phyloP scores from a whole-genome alignment of 495 filamentous ascomycete species.

The Staphylotrichum tortipilum region DNA sequence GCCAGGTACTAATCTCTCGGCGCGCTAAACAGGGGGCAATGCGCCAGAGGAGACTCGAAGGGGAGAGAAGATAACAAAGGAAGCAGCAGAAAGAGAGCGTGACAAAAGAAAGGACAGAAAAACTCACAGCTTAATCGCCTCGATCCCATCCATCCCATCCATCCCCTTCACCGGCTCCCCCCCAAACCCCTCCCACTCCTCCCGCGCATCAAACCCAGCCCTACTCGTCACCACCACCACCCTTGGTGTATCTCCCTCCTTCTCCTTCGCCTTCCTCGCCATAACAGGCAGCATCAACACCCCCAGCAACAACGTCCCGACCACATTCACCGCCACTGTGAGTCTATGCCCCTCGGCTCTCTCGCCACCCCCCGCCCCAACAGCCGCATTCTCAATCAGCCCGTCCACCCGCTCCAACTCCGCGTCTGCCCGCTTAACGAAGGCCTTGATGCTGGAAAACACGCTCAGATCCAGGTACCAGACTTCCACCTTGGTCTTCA shows the following conservation, averaged over 20 bases:
- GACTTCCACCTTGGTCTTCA: constrained; percentile 41
- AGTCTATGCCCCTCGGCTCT: constrained; percentile 15
- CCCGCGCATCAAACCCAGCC: not conserved
- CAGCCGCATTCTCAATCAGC: constrained; percentile 35
- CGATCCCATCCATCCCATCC: not conserved
- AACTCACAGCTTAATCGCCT: not conserved
- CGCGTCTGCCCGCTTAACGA: constrained; percentile 21
- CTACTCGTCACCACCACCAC: not conserved
- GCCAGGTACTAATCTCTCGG: not conserved
- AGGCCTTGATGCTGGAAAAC: constrained; percentile 32
- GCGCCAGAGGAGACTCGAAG: no score
- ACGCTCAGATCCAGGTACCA: constrained; percentile 41
- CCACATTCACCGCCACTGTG: constrained; percentile 38
- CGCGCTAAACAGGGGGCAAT: no score
- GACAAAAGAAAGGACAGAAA: no score
- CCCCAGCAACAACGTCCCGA: constrained; percentile 42
- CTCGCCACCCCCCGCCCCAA: constrained; percentile 20
- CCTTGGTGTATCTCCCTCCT: not conserved
- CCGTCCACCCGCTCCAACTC: constrained; percentile 31
- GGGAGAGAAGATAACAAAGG: not conserved
- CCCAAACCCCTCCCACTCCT: constrained; percentile 6
- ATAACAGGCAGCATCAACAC: constrained; percentile 29
- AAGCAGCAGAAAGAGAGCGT: no score
- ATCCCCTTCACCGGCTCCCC: constrained; percentile 7
- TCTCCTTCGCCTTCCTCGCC: constrained; percentile 11